Percentiles rank a stretch among this genome's conserved stretches.
Conservation (phyloP, 1,139 yeast species). For the Yamadazyma conglobata region DNA sequence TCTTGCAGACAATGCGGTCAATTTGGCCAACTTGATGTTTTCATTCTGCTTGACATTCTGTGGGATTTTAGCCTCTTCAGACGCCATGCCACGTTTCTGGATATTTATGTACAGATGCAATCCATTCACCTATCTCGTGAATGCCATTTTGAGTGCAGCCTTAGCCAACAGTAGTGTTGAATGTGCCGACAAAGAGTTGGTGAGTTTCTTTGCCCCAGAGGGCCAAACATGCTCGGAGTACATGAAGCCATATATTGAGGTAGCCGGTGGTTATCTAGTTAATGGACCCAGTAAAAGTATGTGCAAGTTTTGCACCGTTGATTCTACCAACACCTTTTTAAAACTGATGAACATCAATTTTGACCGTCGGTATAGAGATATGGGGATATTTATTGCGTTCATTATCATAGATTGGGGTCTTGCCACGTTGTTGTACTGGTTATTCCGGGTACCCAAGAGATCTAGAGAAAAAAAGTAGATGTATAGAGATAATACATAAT, state of each 20-base stretch:
- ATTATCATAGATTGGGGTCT: conserved; percentile 21
- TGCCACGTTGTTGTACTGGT: conserved; percentile 55
- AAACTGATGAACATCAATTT: conserved; percentile 15
- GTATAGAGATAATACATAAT: no score
- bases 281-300: conserved; percentile 14
- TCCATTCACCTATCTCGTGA: conserved; percentile 41
- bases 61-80: conserved; percentile 28
- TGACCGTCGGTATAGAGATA: conserved; percentile 49
- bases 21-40: conserved; percentile 25
- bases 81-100: conserved; percentile 30
- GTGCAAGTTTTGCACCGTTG: conserved; percentile 21
- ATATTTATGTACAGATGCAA: conserved; percentile 30
- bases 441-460: conserved; percentile 62
- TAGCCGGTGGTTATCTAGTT: conserved; percentile 26
- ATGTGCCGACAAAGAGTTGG: conserved; percentile 48
- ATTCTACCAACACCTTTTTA: conserved; percentile 21
- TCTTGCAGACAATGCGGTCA: conserved; percentile 38
- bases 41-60: conserved; percentile 32
- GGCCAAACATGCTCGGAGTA: conserved; percentile 31
- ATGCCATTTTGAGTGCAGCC: conserved; percentile 49
- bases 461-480: no score
- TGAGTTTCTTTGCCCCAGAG: conserved; percentile 41
- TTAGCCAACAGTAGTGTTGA: conserved; percentile 47
- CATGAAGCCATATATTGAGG: conserved; percentile 13
- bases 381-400: conserved; percentile 47